Evolutionary conservation across 768 basidiomycete species (phyloP).

Genomic region (Phanerochaete carnosa): DNA sequence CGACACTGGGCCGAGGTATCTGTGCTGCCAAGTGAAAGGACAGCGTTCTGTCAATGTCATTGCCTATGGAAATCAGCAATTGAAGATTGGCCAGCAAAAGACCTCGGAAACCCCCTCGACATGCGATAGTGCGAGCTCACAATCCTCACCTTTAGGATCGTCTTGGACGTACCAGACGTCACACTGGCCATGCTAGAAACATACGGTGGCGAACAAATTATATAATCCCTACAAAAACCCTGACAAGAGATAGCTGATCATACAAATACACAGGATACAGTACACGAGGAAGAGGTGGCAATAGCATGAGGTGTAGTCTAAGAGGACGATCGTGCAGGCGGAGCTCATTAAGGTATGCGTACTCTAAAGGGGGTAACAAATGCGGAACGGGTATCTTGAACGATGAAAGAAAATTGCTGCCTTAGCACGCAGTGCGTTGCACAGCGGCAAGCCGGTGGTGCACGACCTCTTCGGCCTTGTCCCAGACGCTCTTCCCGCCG

Average conservation of each 20-base stretch:
- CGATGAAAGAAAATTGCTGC: conserved; percentile 31
- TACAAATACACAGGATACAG: neutral
- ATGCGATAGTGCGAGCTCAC: neutral
- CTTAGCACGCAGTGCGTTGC: conserved; percentile 27
- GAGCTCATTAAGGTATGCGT: conserved; percentile 4
- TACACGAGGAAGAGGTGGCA: neutral
- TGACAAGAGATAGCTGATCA: neutral
- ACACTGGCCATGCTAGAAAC: neutral
- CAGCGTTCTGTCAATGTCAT: too few species aligned
- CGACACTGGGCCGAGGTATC: too few species aligned
- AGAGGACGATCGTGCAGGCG: neutral
- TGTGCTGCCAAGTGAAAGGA: too few species aligned
- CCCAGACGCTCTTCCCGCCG: conserved; percentile 24
- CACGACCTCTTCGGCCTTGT: conserved; percentile 22
- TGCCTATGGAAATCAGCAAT: neutral
- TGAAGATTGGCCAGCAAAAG: neutral
- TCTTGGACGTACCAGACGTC: neutral
- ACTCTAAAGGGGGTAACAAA: conserved; percentile 45
- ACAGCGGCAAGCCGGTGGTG: neutral
- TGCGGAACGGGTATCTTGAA: conserved; percentile 27
- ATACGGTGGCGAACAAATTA: neutral
- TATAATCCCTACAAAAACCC: neutral
- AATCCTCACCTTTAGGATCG: neutral
- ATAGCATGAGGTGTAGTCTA: neutral
- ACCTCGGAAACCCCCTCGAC: neutral